Base-by-base conservation (phyloP, 2,329 filamentous ascomycete genomes). In the Trichoderma sp. region DNA sequence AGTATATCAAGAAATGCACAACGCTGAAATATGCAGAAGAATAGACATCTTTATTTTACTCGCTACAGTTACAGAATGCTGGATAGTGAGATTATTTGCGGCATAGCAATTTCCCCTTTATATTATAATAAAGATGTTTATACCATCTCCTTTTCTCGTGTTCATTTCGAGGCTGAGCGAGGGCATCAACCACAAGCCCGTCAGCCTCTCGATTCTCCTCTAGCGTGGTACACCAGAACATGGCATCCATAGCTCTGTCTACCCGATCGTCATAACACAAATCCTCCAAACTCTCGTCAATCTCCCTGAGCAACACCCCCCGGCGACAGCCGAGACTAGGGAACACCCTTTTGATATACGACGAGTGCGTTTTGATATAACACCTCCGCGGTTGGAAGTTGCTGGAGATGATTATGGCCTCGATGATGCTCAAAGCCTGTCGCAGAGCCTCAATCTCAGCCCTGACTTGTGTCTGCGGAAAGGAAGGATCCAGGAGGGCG, bases 151-250 rank as follows among this genome's bases (percentile, higher is more conserved):
- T 21, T 4, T 47, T 4, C 7, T 10, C n/a, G 21, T 21, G 6
- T 10, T 4, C n/a, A n/a, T 10, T 21, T 47, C 43, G 16, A 43
- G 14, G 16, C 40, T 19, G 16, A 40, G 35, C 31, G 21, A 57
- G 35, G 6, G 53, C 63, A 10, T 13, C 1, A 13, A 60, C 59
- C 6, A 56, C 64, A 14, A 68, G 64, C 31, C n/a, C 31, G 16
- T 60, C 64, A 29, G 64, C 56, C 43, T 68, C 64, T 8, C 13
- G 37, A 31, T 68, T 60, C 29, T 52, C 19, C 14, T 43, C 64
- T n/a, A 21, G 29, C 1, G 31, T 1, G 40, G 37, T 43, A 35
- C 5, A 31, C 56, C 40, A 60, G 6, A 68, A 60, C 10, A 24
- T 35, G 33, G 43, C 19, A 3, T 29, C 6, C 43, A 53, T 24